Evolutionary conservation across 495 filamentous ascomycete genomes (phyloP), one percentile per base, ranked within the genome.

Genomic region (Rusavskia elegans): DNA sequence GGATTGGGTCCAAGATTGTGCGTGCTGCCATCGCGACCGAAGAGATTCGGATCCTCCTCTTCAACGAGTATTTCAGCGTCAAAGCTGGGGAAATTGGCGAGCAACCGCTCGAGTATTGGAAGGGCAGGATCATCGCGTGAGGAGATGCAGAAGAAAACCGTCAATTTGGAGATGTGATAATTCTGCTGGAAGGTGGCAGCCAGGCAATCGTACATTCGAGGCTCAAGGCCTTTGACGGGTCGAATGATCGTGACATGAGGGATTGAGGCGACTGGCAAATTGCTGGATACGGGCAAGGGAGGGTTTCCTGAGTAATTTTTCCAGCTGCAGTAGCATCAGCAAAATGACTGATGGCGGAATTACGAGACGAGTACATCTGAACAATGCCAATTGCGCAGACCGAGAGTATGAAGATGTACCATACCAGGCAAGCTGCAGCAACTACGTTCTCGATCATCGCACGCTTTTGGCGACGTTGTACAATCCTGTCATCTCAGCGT

Each of bases 181-280:
- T 74, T 73, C 55, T 94, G 87, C 23, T 72, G 78, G 68, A 96
- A 94, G 19, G 84, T 87, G 16, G 90, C 83, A n/a, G 87, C 82
- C 37, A 99, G 82, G 55, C 92, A 95, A 57, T 92, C 85, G 69
- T 93, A 95, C 25, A 97, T 80, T 59, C 83, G 76, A 1, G 85
- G 82, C 60, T 99, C 93, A 41, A 94, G 76, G 53, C 90, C 93
- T 67, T 95, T 96, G 52, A 93, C 80, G 0, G 93, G 93, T 5
- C 93, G 85, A 54, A 99, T 87, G 53, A 93, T 78, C 30, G 89
- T 95, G 59, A 98, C 74, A 68, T 89, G 85, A n/a, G 88, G 88
- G 14, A 81, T 65, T 30, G 66, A 53, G 3, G 61, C 37, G 23
- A 60, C 35, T 13, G 48, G 52, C 8, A 52, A 23, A 14, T 58